Conservation (phyloP, 305 asterid genomes). For the Striga hermonthica region DNA sequence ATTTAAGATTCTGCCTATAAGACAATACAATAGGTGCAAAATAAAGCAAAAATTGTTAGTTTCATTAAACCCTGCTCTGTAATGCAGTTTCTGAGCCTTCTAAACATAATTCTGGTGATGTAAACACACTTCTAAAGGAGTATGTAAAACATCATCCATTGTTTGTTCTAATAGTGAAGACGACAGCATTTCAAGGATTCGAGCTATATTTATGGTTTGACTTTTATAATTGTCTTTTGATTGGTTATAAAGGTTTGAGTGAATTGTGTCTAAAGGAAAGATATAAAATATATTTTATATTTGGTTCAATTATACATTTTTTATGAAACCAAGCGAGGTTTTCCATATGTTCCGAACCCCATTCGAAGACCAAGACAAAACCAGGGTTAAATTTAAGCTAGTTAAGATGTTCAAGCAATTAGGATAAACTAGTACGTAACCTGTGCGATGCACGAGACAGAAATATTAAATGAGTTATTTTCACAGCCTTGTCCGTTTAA, state of each 20-base stretch:
- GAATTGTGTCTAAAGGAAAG: neutral
- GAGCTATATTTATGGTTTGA: neutral
- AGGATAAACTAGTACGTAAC: too few species aligned
- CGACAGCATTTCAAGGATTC: slow-evolving; percentile 5
- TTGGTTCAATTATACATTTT: too few species aligned
- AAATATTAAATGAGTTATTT: too few species aligned
- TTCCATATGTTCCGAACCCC: slow-evolving; percentile 17
- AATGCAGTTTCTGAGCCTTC: neutral
- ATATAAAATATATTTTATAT: neutral
- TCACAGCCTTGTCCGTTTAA: too few species aligned
- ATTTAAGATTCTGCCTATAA: neutral
- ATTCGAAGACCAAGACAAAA: too few species aligned
- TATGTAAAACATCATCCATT: neutral
- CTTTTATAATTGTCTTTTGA: neutral
- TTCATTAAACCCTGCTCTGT: neutral
- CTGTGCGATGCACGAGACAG: too few species aligned
- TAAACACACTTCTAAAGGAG: neutral
- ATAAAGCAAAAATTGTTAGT: neutral
- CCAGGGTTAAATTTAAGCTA: slow-evolving; percentile 8
- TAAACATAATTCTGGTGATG: neutral
- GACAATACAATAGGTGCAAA: neutral
- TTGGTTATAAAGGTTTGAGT: slow-evolving; percentile 9
- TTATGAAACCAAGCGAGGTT: too few species aligned
- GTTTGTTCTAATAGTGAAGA: slow-evolving; percentile 9
- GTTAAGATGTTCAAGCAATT: slow-evolving; percentile 13